Evolutionary conservation across 108 stramenopile species (phyloP).

Genomic region (Fistulifera pelliculosa): DNA sequence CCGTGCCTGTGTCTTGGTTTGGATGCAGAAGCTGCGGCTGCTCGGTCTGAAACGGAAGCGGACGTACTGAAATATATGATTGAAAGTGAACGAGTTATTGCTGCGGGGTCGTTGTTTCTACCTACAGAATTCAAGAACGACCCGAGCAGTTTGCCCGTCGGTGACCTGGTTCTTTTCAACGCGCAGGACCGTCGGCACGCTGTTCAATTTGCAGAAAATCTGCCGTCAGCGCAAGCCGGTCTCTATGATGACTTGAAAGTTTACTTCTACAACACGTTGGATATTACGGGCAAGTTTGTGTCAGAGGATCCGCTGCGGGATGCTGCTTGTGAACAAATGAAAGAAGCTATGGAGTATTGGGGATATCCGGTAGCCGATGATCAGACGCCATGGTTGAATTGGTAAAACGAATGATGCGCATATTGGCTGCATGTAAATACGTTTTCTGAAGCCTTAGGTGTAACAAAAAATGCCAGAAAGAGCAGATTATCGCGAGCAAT

Average conservation of each 20-base stretch:
- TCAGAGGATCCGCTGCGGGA: constrained; percentile 56
- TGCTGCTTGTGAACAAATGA: constrained; percentile 55
- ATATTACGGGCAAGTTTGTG: constrained; percentile 79
- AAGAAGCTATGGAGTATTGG: constrained; percentile 74
- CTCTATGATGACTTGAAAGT: constrained; percentile 66
- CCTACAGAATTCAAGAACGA: constrained; percentile 68
- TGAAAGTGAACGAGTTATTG: constrained; percentile 59
- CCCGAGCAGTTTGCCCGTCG: constrained; percentile 48
- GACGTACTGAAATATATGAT: constrained; percentile 65
- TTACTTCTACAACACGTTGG: constrained; percentile 68
- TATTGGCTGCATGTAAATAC: too few species aligned
- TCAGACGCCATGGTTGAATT: constrained; percentile 78
- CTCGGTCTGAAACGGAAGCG: constrained; percentile 38
- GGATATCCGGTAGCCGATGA: constrained; percentile 75
- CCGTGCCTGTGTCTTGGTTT: constrained; percentile 57
- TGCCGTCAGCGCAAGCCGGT: constrained; percentile 57
- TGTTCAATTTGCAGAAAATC: constrained; percentile 67
- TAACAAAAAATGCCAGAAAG: too few species aligned
- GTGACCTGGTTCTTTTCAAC: constrained; percentile 75
- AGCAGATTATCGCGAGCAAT: too few species aligned
- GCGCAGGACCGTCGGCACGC: constrained; percentile 65
- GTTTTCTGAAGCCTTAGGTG: too few species aligned
- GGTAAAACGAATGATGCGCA: constrained; percentile 28
- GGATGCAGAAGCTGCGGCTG: constrained; percentile 43
- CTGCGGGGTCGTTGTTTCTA: constrained; percentile 61